Evolutionary conservation across 2,329 filamentous ascomycete genomes (phyloP), one percentile per base, ranked within the genome.

Genomic region (Immersiporthe knoxdaviesiana): DNA sequence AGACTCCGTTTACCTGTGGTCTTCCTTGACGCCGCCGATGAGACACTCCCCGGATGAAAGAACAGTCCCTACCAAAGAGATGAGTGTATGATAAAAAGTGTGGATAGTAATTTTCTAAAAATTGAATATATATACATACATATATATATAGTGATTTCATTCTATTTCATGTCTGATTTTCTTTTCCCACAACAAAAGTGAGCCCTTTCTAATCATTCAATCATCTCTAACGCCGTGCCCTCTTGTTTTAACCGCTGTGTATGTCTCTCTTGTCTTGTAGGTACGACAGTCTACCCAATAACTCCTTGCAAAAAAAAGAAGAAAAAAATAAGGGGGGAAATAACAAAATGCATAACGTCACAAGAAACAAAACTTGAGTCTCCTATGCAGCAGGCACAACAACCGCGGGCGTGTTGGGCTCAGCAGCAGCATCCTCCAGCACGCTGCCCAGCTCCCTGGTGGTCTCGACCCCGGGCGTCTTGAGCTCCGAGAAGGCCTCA

Each of bases 401-500:
- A 21, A 70, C 44, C 6, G 65, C 54, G n/a, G 66, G 68, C 39
- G 64, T 21, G 16, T 14, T 63, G 16, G 41, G 18, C 44, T 59
- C 41, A 5, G 39, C 65, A 10, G 39, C 41, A 11, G 12, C 61
- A 24, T 65, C 68, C 56, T 70, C 65, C 7, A 39, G 35, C 11
- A 70, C 61, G 14, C 63, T 54, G 5, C 65, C 68, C 47, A 70
- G 56, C 56, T 70, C 69, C 47, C 37, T 37, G 30, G 73, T 73
- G 61, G 73, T 72, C 47, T 74, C 72, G n/a, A 73, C 69, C 12
- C 63, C 66, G 27, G 75, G 73, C 47, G 78, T 77, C 72, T 80
- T 81, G 65, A 81, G 77, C 70, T 84, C 79, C 6, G 84, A 82
- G 73, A 88, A 88, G 11, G 83, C 80, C 74, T 89, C 85, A 0